Evolutionary conservation across 2,329 filamentous ascomycete genomes (phyloP).

Genomic region (Aphanocladium album): DNA sequence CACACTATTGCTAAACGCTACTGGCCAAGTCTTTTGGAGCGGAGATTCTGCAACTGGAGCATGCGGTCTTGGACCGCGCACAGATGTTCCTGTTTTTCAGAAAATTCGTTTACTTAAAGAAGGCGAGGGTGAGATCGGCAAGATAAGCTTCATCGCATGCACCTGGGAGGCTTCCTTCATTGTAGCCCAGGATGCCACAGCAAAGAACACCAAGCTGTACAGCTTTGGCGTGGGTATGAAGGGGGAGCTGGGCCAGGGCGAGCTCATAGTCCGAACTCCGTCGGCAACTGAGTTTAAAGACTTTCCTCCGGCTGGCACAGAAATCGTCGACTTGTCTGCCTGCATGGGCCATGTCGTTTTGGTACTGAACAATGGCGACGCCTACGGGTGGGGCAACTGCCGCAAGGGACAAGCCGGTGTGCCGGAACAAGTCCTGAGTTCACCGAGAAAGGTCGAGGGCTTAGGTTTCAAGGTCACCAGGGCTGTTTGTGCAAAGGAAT

Average conservation of each 20-base stretch:
- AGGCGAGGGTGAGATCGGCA: constrained; percentile 23
- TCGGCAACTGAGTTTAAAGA: constrained; percentile 46
- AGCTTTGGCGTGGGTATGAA: constrained; percentile 62
- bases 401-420: constrained; percentile 78
- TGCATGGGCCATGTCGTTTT: constrained; percentile 74
- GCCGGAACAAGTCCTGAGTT: constrained; percentile 47
- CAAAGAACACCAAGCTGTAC: constrained; percentile 47
- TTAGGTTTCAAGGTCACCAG: constrained; percentile 57
- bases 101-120: constrained; percentile 31
- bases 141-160: constrained; percentile 51
- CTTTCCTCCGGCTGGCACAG: constrained; percentile 58
- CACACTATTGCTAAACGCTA: constrained; percentile 63
- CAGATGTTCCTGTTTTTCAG: constrained; percentile 34
- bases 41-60: constrained; percentile 56
- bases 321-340: constrained; percentile 62
- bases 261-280: constrained; percentile 43
- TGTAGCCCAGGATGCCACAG: constrained; percentile 42
- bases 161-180: constrained; percentile 74
- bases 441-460: constrained; percentile 56
- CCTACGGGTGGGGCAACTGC: constrained; percentile 84
- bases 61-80: constrained; percentile 40
- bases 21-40: constrained; percentile 57
- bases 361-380: constrained; percentile 68
- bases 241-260: constrained; percentile 67
- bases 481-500: constrained; percentile 77